Conservation (phyloP, 2,329 filamentous ascomycete genomes). For the Beauveria australis region DNA sequence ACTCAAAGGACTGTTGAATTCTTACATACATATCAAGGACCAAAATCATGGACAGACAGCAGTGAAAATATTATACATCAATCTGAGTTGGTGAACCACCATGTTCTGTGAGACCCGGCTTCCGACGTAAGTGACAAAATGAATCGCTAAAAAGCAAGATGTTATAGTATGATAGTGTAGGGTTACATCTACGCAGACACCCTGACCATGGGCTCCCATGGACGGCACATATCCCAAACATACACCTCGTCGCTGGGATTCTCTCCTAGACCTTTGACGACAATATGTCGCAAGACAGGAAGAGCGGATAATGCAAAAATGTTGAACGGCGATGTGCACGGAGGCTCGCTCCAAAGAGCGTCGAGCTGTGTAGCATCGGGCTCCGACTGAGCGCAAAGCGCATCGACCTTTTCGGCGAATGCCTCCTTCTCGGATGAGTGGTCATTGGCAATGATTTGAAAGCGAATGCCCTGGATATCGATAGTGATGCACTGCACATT, state of each 20-base stretch:
- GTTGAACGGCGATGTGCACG: conserved; percentile 18
- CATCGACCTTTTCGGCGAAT: conserved; percentile 26
- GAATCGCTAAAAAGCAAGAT: conserved; percentile 2
- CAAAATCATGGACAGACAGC: background rate
- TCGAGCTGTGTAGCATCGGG: conserved; percentile 21
- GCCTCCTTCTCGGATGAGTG: conserved; percentile 24
- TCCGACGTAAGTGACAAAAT: conserved; percentile 4
- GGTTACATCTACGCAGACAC: conserved; percentile 22
- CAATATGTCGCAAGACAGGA: conserved; percentile 26
- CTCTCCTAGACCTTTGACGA: conserved; percentile 27
- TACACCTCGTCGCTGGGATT: conserved; percentile 29
- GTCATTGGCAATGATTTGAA: conserved; percentile 31
- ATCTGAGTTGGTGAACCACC: background rate
- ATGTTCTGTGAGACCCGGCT: background rate
- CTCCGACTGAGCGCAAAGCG: conserved; percentile 22
- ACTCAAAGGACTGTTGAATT: background rate
- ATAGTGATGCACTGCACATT: conserved; percentile 27
- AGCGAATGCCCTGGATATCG: conserved; percentile 31
- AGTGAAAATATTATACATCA: conserved; percentile 6
- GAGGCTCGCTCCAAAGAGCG: conserved; percentile 20
- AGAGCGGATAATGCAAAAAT: conserved; percentile 18
- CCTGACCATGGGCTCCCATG: conserved; percentile 37
- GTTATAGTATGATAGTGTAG: background rate
- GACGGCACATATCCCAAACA: conserved; percentile 31
- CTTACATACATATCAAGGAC: background rate